A percentile compares a stretch with the other conserved stretches of the same genome.
phyloP scores from a whole-genome alignment of 192 early-diverging fungal species.

The Podila clonocystis region DNA sequence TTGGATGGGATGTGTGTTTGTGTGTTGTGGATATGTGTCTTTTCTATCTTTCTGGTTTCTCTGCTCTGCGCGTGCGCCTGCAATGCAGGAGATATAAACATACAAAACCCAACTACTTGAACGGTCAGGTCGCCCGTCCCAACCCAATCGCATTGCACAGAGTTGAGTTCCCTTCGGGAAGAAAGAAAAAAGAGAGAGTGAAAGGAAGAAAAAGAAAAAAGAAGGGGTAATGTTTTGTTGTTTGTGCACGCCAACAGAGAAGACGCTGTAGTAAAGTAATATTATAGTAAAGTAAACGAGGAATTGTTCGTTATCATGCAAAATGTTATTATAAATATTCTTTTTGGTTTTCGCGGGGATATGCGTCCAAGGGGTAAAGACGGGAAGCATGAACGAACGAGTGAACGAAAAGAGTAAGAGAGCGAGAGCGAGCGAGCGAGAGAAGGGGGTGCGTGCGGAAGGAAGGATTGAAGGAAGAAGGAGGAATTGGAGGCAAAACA shows the following conservation, averaged over 20 bases:
- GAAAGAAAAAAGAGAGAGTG: not conserved
- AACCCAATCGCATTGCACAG: no score
- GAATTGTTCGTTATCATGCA: not conserved
- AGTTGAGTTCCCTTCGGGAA: no score
- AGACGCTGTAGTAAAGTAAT: not conserved
- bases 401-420: not conserved
- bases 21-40: not conserved
- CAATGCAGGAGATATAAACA: no score
- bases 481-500: not conserved
- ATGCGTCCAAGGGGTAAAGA: not conserved
- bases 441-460: not conserved
- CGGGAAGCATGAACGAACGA: not conserved
- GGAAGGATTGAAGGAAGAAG: not conserved
- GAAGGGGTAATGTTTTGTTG: slow-evolving; percentile 3
- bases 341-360: not conserved
- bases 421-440: not conserved
- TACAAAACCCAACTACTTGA: no score
- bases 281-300: not conserved
- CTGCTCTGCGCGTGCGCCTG: no score
- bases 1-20: not conserved
- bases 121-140: no score
- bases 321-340: not conserved
- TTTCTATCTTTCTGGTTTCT: no score
- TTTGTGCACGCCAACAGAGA: not conserved
- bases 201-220: not conserved